A percentile compares a stretch with the other conserved stretches of the same genome.
Conservation (phyloP, 1,284 basidiomycete species). For the Spongispora temasekensis region DNA sequence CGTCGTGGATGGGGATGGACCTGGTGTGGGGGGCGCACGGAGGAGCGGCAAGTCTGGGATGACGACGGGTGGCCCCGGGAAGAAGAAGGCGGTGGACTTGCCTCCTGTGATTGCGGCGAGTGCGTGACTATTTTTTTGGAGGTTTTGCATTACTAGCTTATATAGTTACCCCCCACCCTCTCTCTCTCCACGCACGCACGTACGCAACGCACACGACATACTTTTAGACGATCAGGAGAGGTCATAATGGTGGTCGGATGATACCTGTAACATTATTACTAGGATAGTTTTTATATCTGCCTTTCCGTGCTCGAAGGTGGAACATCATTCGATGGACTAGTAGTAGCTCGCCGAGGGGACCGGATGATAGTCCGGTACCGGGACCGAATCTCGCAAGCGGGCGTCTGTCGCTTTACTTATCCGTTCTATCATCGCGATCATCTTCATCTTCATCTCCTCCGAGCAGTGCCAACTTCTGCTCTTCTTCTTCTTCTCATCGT, state of each 20-base stretch:
- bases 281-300: conserved; percentile 20
- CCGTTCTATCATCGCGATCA: too few relatives aligned
- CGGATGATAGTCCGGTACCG: too few relatives aligned
- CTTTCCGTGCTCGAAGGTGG: not conserved
- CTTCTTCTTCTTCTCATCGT: too few relatives aligned
- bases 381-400: too few relatives aligned
- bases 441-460: too few relatives aligned
- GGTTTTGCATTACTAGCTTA: too few relatives aligned
- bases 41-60: conserved; percentile 30
- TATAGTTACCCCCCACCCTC: too few relatives aligned
- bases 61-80: conserved; percentile 45
- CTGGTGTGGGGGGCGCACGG: conserved; percentile 5
- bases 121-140: conserved; percentile 45
- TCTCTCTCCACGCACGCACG: conserved; percentile 2
- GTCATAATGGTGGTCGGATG: conserved; percentile 15
- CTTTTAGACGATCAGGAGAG: conserved; percentile 5
- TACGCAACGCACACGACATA: too few relatives aligned
- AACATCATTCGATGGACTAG: too few relatives aligned
- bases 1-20: conserved; percentile 7
- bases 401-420: too few relatives aligned
- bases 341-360: too few relatives aligned
- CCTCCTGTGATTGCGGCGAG: conserved; percentile 57
- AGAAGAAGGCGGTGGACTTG: conserved; percentile 38
- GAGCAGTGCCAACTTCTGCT: too few relatives aligned
- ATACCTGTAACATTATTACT: conserved; percentile 42